Evolutionary conservation across 805 yeast genomes (phyloP).

Genomic region (Schwanniomyces occidentalis): DNA sequence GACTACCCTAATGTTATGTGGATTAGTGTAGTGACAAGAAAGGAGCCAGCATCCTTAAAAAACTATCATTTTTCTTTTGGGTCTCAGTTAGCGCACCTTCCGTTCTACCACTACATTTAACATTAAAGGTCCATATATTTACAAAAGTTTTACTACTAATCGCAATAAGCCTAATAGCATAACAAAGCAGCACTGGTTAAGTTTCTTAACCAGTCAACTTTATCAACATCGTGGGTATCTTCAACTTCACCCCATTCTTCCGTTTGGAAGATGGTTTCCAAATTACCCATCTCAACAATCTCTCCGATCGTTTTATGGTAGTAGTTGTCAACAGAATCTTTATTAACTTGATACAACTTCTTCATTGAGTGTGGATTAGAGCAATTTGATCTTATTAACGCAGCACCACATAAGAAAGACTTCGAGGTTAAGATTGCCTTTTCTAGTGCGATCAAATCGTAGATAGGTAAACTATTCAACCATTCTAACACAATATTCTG

Average conservation of each 20-base stretch:
- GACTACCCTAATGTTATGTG: too few relatives aligned
- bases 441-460: slow-evolving; percentile 87
- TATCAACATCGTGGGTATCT: slow-evolving; percentile 97
- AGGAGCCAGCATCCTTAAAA: too few relatives aligned
- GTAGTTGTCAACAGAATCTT: slow-evolving; percentile 26
- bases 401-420: slow-evolving; percentile 80
- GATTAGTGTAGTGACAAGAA: too few relatives aligned
- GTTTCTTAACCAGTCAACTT: slow-evolving; percentile 81
- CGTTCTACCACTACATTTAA: too few relatives aligned
- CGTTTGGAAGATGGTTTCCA: slow-evolving; percentile 85
- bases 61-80: too few relatives aligned
- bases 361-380: slow-evolving; percentile 17
- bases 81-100: too few relatives aligned
- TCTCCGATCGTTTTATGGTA: slow-evolving; percentile 58
- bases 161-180: slow-evolving; percentile 2
- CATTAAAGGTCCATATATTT: too few relatives aligned
- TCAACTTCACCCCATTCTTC: slow-evolving; percentile 97
- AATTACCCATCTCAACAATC: slow-evolving; percentile 70
- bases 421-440: slow-evolving; percentile 84
- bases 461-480: slow-evolving; percentile 60
- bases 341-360: slow-evolving; percentile 36
- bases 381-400: slow-evolving; percentile 54
- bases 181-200: slow-evolving; percentile 70
- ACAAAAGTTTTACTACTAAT: too few relatives aligned
- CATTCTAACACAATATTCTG: slow-evolving; percentile 63